Base-by-base conservation (phyloP, 2,329 filamentous ascomycete genomes). In the Claviceps purpurea region DNA sequence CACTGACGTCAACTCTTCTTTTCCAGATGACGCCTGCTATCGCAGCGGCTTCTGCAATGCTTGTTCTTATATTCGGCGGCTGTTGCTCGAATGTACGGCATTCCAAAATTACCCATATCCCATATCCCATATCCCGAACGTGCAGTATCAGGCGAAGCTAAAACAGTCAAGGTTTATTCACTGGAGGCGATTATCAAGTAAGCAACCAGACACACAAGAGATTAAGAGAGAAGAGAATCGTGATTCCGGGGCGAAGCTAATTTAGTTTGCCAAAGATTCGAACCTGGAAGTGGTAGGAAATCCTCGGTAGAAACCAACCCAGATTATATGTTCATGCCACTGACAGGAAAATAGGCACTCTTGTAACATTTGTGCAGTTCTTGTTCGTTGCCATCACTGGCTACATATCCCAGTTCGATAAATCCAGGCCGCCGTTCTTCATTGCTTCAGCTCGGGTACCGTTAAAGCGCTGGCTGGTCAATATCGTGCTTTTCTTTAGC, bases 181-280 rank as follows among this genome's bases (percentile, higher is more conserved):
- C 76, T 98, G 52, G 93, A 98, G 69, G 87, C 88, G 47, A 95
- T 97, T 61, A 82, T 98, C 64, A 94, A 93, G 87, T 93, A 72
- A 78, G 83, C 72, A 48, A 50, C 14, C 22, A 43, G 13, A 24
- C 16, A 34, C 43, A n/a, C 11, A 38, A 39, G 49, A 24, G 13
- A 34, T 8, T 18, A 5, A 40, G 8, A 5, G n/a, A 14, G 22
- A 46, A 14, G 2, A 40, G 7, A 2, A 34, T 2, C 5, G 22
- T 13, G 2, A 18, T 41, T 18, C 22, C 16, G 18, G 34, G 16
- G 10, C 26, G 24, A 8, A 30, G 20, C 45, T 56, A 16, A 50
- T 53, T 30, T 30, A 8, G 34, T 26, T 41, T 24, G 52, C 42
- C 43, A 55, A 61, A 91, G 87, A 68, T 83, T 88, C 65, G 88